phyloP scores from a whole-genome alignment of 257 asterid species.

The Jacaranda copaia region DNA sequence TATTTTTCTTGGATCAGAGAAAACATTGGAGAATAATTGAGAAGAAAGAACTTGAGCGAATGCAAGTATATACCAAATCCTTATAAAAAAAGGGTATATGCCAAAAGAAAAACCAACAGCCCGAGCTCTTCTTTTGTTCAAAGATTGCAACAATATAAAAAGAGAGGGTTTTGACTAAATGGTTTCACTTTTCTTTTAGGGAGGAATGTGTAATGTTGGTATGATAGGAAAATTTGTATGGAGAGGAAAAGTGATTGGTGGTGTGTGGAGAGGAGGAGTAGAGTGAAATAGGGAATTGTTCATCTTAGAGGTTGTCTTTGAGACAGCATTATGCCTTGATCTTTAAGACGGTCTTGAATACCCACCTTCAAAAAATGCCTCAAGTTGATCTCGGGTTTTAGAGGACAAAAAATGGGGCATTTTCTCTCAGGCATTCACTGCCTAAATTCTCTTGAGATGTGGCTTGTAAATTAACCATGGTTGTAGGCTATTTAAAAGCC shows the following conservation, averaged over 20 bases:
- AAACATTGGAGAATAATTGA: not conserved
- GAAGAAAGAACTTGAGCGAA: not conserved
- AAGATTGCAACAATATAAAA: constrained; percentile 39
- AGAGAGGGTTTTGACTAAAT: constrained; percentile 27
- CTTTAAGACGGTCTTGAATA: too few relatives aligned
- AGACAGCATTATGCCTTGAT: too few relatives aligned
- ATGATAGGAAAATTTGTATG: constrained; percentile 17
- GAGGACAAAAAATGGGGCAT: too few relatives aligned
- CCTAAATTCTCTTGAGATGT: too few relatives aligned
- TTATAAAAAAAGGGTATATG: not conserved
- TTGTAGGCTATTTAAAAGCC: too few relatives aligned
- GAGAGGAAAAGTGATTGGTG: constrained; percentile 28
- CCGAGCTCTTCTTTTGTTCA: constrained; percentile 25
- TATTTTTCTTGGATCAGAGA: constrained; percentile 6
- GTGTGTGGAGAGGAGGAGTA: constrained; percentile 15
- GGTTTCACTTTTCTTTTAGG: constrained; percentile 35
- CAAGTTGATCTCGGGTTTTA: too few relatives aligned
- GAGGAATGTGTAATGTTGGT: constrained; percentile 28
- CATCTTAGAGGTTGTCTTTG: too few relatives aligned
- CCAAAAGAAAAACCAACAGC: not conserved
- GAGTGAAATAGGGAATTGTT: not conserved
- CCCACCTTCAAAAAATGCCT: too few relatives aligned
- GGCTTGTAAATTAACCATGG: too few relatives aligned
- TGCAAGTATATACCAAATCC: not conserved
- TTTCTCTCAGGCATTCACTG: too few relatives aligned